Evolutionary conservation across 1,139 yeast genomes (phyloP).

Genomic region (Pneumocystis oryctolagi): DNA sequence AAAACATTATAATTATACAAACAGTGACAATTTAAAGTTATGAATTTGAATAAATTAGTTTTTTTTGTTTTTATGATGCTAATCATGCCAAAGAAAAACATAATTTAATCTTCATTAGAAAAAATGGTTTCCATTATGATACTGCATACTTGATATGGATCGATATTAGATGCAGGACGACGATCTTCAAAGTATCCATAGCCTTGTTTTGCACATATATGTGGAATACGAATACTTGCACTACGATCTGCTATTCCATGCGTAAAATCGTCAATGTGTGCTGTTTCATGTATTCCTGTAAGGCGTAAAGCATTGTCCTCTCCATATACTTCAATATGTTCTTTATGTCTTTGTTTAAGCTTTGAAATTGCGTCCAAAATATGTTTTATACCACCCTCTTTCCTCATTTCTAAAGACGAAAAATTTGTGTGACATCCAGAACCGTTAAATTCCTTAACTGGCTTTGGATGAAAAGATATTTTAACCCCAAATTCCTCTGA

Average conservation of each 20-base stretch:
- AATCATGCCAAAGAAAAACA: not conserved
- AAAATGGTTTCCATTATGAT: slow-evolving; percentile 3
- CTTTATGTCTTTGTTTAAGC: slow-evolving; percentile 90
- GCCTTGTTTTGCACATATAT: slow-evolving; percentile 96
- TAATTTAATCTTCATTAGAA: not conserved
- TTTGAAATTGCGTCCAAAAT: slow-evolving; percentile 87
- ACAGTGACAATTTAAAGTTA: too few relatives aligned
- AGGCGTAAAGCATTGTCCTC: slow-evolving; percentile 86
- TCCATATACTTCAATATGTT: slow-evolving; percentile 91
- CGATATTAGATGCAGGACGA: slow-evolving; percentile 96
- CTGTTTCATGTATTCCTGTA: slow-evolving; percentile 98
- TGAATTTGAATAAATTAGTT: too few relatives aligned
- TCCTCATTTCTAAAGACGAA: slow-evolving; percentile 81
- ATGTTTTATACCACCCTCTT: slow-evolving; percentile 86
- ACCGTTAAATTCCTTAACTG: slow-evolving; percentile 99
- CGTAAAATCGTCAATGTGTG: slow-evolving; percentile 76
- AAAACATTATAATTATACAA: too few relatives aligned
- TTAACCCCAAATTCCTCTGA: slow-evolving; percentile 98
- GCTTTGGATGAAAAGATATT: slow-evolving; percentile 97
- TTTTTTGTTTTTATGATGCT: too few relatives aligned
- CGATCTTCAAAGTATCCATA: slow-evolving; percentile 98
- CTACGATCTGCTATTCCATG: slow-evolving; percentile 99
- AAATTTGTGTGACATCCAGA: slow-evolving; percentile 99
- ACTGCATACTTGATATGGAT: slow-evolving; percentile 82
- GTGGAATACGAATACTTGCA: slow-evolving; percentile 95